Percentiles rank a stretch among this genome's conserved stretches.
phyloP scores from a whole-genome alignment of 1,284 basidiomycete genomes.

The Rhodotorula sp. region DNA sequence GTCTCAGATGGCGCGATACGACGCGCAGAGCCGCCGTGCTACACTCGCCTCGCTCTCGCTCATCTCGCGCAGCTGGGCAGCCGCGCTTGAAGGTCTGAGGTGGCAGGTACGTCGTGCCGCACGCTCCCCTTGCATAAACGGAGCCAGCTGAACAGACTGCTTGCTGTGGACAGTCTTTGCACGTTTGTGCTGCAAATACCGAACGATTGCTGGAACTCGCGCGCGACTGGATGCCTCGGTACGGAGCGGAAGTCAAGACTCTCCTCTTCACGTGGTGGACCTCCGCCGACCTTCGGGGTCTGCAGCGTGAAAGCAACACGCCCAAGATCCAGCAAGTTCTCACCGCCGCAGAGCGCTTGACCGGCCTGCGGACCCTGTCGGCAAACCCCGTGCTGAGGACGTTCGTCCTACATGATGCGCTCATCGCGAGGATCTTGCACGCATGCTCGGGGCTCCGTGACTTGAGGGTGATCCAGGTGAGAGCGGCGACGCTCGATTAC shows the following conservation, averaged over 20 bases:
- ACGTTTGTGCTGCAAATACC: neutral
- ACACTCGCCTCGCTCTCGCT: neutral
- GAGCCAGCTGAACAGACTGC: too few relatives aligned
- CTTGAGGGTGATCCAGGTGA: too few relatives aligned
- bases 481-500: too few relatives aligned
- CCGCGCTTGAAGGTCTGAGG: neutral
- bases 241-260: too few relatives aligned
- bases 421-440: neutral
- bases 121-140: neutral
- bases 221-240: constrained; percentile 1
- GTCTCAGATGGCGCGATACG: neutral
- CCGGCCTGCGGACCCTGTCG: neutral
- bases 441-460: too few relatives aligned
- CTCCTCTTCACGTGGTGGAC: too few relatives aligned
- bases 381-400: neutral
- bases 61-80: neutral
- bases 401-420: neutral
- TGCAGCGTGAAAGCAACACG: neutral
- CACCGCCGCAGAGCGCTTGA: too few relatives aligned
- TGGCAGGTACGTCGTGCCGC: neutral
- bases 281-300: too few relatives aligned
- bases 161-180: neutral
- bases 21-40: neutral
- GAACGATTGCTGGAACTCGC: neutral
- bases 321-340: too few relatives aligned